Conservation (phyloP, 208 protist species). For the Acanthamoeba lenticulata region DNA sequence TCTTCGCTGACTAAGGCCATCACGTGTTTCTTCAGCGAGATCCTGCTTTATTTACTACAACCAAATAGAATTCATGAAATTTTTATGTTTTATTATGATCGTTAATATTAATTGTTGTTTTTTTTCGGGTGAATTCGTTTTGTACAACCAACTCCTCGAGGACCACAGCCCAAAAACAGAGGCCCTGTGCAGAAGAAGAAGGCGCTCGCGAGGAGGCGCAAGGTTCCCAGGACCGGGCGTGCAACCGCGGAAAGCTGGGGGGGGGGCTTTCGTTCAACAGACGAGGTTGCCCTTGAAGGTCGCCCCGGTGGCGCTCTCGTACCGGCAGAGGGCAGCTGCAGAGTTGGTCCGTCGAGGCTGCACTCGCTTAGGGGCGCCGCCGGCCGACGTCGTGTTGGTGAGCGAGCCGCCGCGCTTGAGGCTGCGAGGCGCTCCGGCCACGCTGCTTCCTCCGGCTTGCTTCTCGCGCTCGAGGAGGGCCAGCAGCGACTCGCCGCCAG, state of each 20-base stretch:
- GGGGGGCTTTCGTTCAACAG: not conserved
- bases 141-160: no score
- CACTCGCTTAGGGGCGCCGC: not conserved
- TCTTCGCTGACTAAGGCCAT: not conserved
- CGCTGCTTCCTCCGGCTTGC: not conserved
- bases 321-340: not conserved
- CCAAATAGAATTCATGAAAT: not conserved
- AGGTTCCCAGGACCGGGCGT: no score
- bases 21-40: not conserved
- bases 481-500: constrained; percentile 13
- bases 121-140: no score
- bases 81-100: no score
- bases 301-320: not conserved
- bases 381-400: not conserved
- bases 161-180: no score
- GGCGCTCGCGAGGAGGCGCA: no score
- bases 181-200: no score
- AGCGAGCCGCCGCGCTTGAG: not conserved
- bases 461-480: not conserved
- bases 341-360: constrained; percentile 31
- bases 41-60: not conserved
- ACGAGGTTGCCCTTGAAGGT: constrained; percentile 29
- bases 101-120: no score
- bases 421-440: not conserved
- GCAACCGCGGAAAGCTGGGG: no score